These are phyloP conservation scores for Cordyceps sp. DNA, from an alignment of 2,329 filamentous ascomycete species.

Conservation along the genomic window DNA sequence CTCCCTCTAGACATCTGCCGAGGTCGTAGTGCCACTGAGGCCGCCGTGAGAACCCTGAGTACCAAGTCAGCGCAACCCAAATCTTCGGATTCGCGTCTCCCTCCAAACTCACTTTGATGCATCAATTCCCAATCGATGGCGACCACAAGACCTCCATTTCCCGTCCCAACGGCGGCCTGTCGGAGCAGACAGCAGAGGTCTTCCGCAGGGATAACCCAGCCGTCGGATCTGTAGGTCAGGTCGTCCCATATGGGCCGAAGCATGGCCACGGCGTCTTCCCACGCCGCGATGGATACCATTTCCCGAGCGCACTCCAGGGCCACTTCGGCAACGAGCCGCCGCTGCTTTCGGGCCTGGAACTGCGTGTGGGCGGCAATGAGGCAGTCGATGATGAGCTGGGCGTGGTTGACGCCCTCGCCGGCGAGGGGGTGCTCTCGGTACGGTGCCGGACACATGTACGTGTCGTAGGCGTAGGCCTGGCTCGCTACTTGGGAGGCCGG, in stretches of 20 bases:
- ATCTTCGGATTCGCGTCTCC: neutral
- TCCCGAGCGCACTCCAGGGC: conserved; percentile 41
- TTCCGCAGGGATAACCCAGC: conserved; percentile 43
- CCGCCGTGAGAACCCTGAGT: conserved; percentile 33
- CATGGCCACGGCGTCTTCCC: conserved; percentile 35
- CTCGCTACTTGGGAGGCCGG: conserved; percentile 27
- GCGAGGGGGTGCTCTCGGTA: conserved; percentile 39
- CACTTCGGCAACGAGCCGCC: conserved; percentile 36
- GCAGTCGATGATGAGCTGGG: conserved; percentile 34
- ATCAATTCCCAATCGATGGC: conserved; percentile 51
- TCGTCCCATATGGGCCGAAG: conserved; percentile 41
- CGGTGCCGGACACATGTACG: conserved; percentile 49
- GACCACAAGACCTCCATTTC: conserved; percentile 38
- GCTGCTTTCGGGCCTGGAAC: conserved; percentile 36
- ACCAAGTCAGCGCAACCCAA: conserved; percentile 3
- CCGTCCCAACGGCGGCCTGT: conserved; percentile 33
- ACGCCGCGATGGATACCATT: conserved; percentile 29
- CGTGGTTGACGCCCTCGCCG: conserved; percentile 35
- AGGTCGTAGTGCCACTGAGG: conserved; percentile 47
- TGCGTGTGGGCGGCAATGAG: conserved; percentile 33
- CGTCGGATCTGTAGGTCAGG: conserved; percentile 36
- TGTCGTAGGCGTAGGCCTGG: conserved; percentile 43
- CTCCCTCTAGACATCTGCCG: conserved; percentile 34
- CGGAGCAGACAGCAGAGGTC: conserved; percentile 45
- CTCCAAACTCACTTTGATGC: conserved; percentile 30